Percentiles rank a stretch among this genome's conserved stretches.
phyloP scores from a whole-genome alignment of 345 rosid species.

The Moricandia moricandioides region DNA sequence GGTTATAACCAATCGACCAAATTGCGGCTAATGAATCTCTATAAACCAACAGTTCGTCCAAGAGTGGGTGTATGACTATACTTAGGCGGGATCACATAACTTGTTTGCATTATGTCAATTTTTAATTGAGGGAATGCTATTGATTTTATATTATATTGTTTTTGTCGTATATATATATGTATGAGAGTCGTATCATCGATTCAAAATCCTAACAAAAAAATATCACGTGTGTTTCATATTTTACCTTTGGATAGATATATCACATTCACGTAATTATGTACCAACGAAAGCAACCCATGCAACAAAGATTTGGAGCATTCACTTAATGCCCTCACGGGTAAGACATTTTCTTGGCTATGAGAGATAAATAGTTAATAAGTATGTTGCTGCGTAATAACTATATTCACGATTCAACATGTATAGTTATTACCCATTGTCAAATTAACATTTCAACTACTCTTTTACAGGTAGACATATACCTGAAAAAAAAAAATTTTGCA shows the following conservation, averaged over 20 bases:
- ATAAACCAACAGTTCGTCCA: too few species aligned
- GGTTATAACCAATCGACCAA: neutral
- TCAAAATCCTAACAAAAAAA: neutral
- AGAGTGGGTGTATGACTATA: too few species aligned
- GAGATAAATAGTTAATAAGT: neutral
- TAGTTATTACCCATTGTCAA: slow-evolving; percentile 1
- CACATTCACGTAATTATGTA: neutral
- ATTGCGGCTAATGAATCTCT: neutral
- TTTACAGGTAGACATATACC: slow-evolving; percentile 1
- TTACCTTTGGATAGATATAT: neutral
- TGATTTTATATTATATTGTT: too few species aligned
- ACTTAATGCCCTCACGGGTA: slow-evolving; percentile 33
- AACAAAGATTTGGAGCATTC: slow-evolving; percentile 22
- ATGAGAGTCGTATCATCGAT: neutral
- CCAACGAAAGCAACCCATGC: slow-evolving; percentile 6
- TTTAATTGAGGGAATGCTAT: too few species aligned
- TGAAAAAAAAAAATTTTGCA: neutral
- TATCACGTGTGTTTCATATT: neutral
- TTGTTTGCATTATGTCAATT: too few species aligned
- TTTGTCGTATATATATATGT: too few species aligned
- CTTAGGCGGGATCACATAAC: too few species aligned
- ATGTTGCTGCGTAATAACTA: slow-evolving; percentile 10
- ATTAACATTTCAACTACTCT: slow-evolving; percentile 27
- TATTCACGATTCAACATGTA: slow-evolving; percentile 16
- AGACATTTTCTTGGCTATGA: slow-evolving; percentile 3